phyloP scores from a whole-genome alignment of 108 stramenopile genomes.

The Seminavis robusta region DNA sequence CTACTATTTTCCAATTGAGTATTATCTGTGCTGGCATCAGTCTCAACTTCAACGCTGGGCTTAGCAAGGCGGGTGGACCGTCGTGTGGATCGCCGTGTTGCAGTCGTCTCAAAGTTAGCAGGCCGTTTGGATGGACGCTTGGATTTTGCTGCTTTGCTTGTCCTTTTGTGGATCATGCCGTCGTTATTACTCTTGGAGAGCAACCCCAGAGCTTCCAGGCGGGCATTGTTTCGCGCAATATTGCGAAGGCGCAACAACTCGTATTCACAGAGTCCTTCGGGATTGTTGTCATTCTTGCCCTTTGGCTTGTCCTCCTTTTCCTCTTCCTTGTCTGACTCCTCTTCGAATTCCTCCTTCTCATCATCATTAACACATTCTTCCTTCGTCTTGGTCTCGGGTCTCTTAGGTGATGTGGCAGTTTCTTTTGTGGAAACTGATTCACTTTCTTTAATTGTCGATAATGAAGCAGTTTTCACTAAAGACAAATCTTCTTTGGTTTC shows the following conservation, averaged over 20 bases:
- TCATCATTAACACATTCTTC: neutral
- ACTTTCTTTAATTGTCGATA: too few species aligned
- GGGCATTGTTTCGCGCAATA: conserved; percentile 77
- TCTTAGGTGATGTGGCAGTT: too few species aligned
- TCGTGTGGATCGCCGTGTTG: conserved; percentile 1
- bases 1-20: neutral
- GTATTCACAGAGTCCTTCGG: conserved; percentile 45
- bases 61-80: conserved; percentile 13
- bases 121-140: neutral
- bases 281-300: conserved; percentile 13
- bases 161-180: neutral
- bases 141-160: neutral
- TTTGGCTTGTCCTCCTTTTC: neutral
- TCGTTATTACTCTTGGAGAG: conserved; percentile 40
- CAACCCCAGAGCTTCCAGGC: conserved; percentile 63
- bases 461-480: too few species aligned
- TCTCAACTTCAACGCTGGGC: neutral
- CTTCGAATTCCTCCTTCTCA: neutral
- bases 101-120: neutral
- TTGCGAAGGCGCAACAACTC: conserved; percentile 60
- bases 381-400: too few species aligned
- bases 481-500: too few species aligned
- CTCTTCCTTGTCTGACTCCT: conserved; percentile 1
- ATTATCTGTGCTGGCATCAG: neutral
- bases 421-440: too few species aligned